Conservation (phyloP, 768 basidiomycete species). For the Kwoniella shandongensis region DNA sequence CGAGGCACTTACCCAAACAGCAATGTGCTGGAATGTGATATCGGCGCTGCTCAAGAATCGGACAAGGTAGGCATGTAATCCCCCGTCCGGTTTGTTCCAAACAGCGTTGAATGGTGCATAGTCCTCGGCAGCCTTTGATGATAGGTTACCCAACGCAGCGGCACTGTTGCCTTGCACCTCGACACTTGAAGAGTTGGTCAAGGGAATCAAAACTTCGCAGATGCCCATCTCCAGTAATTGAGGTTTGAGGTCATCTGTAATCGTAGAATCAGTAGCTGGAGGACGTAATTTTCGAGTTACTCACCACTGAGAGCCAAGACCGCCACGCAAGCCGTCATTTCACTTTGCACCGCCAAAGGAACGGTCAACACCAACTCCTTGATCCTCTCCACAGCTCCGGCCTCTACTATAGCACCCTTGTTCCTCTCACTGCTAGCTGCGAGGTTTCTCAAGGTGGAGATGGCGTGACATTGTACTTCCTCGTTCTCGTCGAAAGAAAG, state of each 20-base stretch:
- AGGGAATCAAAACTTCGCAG: constrained; percentile 91
- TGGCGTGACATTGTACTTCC: constrained; percentile 98
- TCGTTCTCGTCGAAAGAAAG: constrained; percentile 99
- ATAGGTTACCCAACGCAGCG: constrained; percentile 93
- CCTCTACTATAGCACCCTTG: constrained; percentile 95
- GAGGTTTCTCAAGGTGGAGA: constrained; percentile 92
- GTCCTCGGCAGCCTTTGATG: constrained; percentile 77
- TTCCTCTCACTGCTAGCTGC: constrained; percentile 98
- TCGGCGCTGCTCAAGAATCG: constrained; percentile 90
- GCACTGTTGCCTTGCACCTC: constrained; percentile 99
- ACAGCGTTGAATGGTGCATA: constrained; percentile 97
- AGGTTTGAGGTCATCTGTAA: constrained; percentile 88
- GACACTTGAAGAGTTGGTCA: constrained; percentile 92
- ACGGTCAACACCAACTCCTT: constrained; percentile 94
- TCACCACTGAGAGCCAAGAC: constrained; percentile 91
- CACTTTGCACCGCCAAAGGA: constrained; percentile 94
- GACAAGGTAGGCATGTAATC: constrained; percentile 91
- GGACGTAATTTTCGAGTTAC: constrained; percentile 41
- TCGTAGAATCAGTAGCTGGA: constrained; percentile 3
- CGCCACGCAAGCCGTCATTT: constrained; percentile 99
- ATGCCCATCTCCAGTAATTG: constrained; percentile 97
- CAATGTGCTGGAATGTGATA: constrained; percentile 98
- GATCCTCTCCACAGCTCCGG: constrained; percentile 93
- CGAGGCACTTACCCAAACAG: constrained; percentile 68
- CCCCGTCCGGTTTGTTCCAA: constrained; percentile 97